Base-by-base conservation (phyloP, 1,139 yeast genomes). In the Geotrichum restrictum region DNA sequence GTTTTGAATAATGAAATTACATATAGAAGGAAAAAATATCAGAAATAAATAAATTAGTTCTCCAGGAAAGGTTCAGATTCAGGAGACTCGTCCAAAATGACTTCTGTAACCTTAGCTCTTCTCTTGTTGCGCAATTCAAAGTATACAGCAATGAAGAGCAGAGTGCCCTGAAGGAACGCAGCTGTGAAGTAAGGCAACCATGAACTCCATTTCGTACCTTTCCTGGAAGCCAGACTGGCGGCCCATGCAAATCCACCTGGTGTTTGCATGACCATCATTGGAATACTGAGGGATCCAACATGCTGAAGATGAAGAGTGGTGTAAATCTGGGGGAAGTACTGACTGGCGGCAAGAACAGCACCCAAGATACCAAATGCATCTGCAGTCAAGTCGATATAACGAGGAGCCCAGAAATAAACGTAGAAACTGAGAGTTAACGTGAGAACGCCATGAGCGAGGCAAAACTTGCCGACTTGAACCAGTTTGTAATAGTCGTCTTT, bases 191-290 rank as follows among this genome's bases (percentile, higher is more conserved):
- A 85, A 4, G 95, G 87, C 33, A 87, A 68, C 95, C 95, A 88
- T 6, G 91, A 81, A 60, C 94, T 85, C 96, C 96, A 88, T 57
- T 81, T 80, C 1, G 93, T 81, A 1, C 89, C 94, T 44, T 85
- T 85, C 46, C 91, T 80, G 55, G 79, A 69, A 53, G 81, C 84
- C 52, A 88, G 71, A 2, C 88, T 81, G 14, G 81, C 76, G 0
- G 94, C 79, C 83, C 93, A 88, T 1, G 86, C 57, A 60, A 79
- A 84, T 24, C 96, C 95, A 13, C 96, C 96, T 0, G 96, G 96
- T 16, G 95, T 87, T 66, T 88, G 96, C 58, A 88, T 78, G 51
- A 83, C 72, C 93, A 88, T 85, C 88, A 86, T 87, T 5, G 84
- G 80, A 21, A 86, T 74, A 0, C 95, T 85, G 36, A 88, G 74